Evolutionary conservation across 176 grass and related monocot genomes (phyloP), one percentile per base, ranked within the genome.

Genomic region (Paspalum vaginatum): DNA sequence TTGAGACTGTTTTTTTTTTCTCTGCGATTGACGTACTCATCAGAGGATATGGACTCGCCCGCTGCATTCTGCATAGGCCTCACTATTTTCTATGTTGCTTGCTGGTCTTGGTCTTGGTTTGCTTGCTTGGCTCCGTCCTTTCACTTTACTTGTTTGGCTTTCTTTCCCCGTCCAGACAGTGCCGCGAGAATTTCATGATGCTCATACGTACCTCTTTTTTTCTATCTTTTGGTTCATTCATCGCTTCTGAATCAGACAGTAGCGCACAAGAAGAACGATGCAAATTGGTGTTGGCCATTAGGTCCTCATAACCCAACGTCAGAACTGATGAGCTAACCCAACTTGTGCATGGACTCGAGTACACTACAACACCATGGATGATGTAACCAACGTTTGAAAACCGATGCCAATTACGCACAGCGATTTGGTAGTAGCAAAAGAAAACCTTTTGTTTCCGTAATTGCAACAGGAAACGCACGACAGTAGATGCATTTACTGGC

Each of bases 41-140:
- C 32, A 52, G 65, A 53, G 32, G 88, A 89, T 82, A 85, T 78
- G 48, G 83, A 82, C 88, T n/a, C n/a, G 24, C 13, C 13, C 11
- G 59, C 15, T 64, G 79, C 15, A 52, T n/a, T n/a, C n/a, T n/a
- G n/a, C n/a, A n/a, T n/a, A n/a, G n/a, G n/a, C n/a, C n/a, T n/a
- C n/a, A n/a, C n/a, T 41, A 38, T 63, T 77, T 65, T 75, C 37
- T 81, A 14, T 21, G 78, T 71, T 85, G 66, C 83, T 85, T 85
- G 58, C 44, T 53, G 72, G 32, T n/a, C 50, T 89, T 65, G 77
- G 32, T 57, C 57, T 69, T 72, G 61, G 58, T 72, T 70, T n/a
- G 57, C 59, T 77, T 77, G 42, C 63, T 81, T 85, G 25, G 32
- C 21, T 76, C 39, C 71, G n/a, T 78, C 47, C 71, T 78, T 83